A percentile compares a stretch with the other conserved stretches of the same genome.
phyloP scores from a whole-genome alignment of 2,329 filamentous ascomycete species.

The Botrytis fabae region DNA sequence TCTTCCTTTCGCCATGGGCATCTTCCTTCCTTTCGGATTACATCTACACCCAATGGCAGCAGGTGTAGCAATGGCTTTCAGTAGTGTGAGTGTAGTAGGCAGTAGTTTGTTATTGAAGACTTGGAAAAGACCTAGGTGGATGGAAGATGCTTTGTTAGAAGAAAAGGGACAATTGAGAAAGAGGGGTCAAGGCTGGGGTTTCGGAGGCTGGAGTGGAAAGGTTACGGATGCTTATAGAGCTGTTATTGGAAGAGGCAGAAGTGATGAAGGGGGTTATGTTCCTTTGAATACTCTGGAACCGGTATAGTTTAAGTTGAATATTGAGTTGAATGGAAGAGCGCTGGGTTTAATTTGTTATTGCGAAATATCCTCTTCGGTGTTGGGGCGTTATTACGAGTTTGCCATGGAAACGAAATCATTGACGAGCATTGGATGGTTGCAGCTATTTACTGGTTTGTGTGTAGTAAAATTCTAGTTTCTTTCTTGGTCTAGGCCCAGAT shows the following conservation, averaged over 20 bases:
- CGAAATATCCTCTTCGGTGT: not conserved
- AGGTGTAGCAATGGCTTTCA: constrained; percentile 89
- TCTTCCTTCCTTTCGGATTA: constrained; percentile 87
- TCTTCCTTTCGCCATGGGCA: constrained; percentile 93
- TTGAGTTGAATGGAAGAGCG: not conserved
- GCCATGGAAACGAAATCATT: not conserved
- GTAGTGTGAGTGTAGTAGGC: constrained; percentile 84
- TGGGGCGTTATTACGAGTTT: not conserved
- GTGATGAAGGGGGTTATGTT: constrained; percentile 59
- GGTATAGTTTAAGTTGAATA: constrained; percentile 9
- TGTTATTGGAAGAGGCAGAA: constrained; percentile 43
- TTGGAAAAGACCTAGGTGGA: constrained; percentile 84
- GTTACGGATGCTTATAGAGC: constrained; percentile 45
- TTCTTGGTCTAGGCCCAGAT: not conserved
- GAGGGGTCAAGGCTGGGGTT: constrained; percentile 39
- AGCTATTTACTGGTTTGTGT: not conserved
- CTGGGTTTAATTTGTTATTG: not conserved
- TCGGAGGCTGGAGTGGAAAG: constrained; percentile 47
- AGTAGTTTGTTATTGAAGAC: constrained; percentile 82
- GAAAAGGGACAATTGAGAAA: constrained; percentile 49
- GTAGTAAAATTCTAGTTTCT: not conserved
- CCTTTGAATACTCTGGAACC: constrained; percentile 48
- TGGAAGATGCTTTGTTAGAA: constrained; percentile 71
- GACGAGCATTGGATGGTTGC: not conserved
- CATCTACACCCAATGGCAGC: constrained; percentile 93